Base-by-base conservation (phyloP, 768 basidiomycete species). In the Cyclocybe aegerita region DNA sequence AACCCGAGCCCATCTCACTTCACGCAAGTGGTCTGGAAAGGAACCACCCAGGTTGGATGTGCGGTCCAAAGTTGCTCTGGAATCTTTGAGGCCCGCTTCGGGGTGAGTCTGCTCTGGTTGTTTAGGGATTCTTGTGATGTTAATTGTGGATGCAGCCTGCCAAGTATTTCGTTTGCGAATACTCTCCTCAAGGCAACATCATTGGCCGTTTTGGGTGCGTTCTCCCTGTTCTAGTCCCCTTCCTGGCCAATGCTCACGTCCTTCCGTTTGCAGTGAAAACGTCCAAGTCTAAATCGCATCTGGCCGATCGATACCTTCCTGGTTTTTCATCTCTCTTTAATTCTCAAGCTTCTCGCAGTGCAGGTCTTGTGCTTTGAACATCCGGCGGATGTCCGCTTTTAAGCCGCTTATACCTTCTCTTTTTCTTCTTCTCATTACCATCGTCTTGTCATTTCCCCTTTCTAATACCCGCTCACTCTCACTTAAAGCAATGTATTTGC, bases 1-100 rank as follows among this genome's bases (percentile, higher is more conserved):
- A 80, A 80, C 64, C 86, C 87, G 1, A 54, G 65, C 36, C 58
- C 77, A 12, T 86, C 84, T 42, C 88, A 90, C 63, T 90, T 84
- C 60, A 89, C 88, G 7, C 86, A 88, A 63, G 78, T 87, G 4
- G 86, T 90, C 7, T 90, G 88, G 87, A 88, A 89, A 65, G 71
- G 65, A 5, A 77, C 81, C 16, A 79, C 75, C 1, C 68, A 86
- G 52, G 71, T 88, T 15, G 86, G 85, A 16, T 89, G 85, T 58
- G 86, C 83, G 36, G 69, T 78, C 29, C 67, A 76, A 50, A 60
- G 64, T 7, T 88, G 86, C 64, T 70, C 68, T 58, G 80, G 79
- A 23, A 84, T 87, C 50, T 85, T 89, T 60, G 68, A 59, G 55
- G 55, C 79, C 16, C 72, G 68, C 35, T 82, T 71, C 59, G 83